Percentiles rank a stretch among this genome's conserved stretches.
phyloP scores from a whole-genome alignment of 148 eudicot genomes.

The Amaranthus cruentus region DNA sequence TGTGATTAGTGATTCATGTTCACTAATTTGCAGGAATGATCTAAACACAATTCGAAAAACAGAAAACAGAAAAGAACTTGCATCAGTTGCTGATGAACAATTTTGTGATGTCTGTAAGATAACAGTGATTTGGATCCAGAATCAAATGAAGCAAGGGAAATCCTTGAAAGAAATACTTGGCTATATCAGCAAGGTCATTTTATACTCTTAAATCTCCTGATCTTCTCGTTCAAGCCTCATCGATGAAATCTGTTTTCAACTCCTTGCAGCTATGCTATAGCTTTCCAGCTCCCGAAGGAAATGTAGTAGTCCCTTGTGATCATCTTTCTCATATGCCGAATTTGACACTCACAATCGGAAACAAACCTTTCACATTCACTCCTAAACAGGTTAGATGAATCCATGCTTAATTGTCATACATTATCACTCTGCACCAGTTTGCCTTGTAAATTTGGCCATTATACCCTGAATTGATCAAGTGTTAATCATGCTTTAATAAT shows the following conservation, averaged over 20 bases:
- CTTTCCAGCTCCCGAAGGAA: constrained; percentile 26
- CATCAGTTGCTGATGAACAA: constrained; percentile 22
- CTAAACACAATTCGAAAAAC: constrained; percentile 47
- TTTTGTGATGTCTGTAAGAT: constrained; percentile 65
- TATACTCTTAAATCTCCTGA: background rate
- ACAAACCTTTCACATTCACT: constrained; percentile 23
- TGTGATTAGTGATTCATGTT: background rate
- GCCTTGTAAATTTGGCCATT: background rate
- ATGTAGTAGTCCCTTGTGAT: constrained; percentile 18
- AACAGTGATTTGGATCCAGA: constrained; percentile 69
- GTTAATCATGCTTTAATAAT: background rate
- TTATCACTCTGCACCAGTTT: background rate
- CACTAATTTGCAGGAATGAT: constrained; percentile 36
- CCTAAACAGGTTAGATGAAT: constrained; percentile 24
- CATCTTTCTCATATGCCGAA: constrained; percentile 22
- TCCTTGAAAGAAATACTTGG: constrained; percentile 48
- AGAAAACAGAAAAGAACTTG: constrained; percentile 27
- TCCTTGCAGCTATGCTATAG: constrained; percentile 24
- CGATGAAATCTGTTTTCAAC: background rate
- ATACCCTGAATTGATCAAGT: background rate
- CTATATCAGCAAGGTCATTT: constrained; percentile 60
- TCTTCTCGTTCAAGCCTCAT: background rate
- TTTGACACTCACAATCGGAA: constrained; percentile 27
- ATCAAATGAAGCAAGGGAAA: constrained; percentile 44
- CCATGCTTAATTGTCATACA: background rate